These are phyloP conservation scores for Daldinia vernicosa DNA, from an alignment of 495 filamentous ascomycete genomes.

Conservation along the genomic window DNA sequence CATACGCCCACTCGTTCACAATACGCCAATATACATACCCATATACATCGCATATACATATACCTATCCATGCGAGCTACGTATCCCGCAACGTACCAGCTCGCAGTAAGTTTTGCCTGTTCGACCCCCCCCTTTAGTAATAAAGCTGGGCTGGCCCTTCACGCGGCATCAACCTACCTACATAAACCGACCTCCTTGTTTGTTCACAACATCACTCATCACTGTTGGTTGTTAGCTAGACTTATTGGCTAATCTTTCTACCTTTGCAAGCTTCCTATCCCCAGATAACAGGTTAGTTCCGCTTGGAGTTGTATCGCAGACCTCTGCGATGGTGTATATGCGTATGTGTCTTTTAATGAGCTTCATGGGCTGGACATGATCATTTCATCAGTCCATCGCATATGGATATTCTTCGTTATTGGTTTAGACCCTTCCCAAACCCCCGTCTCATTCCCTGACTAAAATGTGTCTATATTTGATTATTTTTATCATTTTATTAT, in stretches of 20 bases:
- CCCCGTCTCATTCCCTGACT: constrained; percentile 23
- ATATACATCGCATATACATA: constrained; percentile 13
- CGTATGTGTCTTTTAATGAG: constrained; percentile 23
- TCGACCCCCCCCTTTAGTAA: constrained; percentile 10
- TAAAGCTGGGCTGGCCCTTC: constrained; percentile 14
- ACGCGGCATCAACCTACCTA: constrained; percentile 11
- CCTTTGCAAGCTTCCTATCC: constrained; percentile 14
- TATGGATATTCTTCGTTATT: constrained; percentile 28
- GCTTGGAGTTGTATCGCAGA: constrained; percentile 11
- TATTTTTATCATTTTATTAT: constrained; percentile 16
- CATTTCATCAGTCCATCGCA: constrained; percentile 6
- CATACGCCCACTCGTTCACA: neutral
- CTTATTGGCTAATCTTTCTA: constrained; percentile 1
- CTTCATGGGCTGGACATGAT: constrained; percentile 15
- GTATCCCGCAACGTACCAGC: constrained; percentile 8
- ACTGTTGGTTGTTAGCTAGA: constrained; percentile 24
- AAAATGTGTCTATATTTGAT: constrained; percentile 26
- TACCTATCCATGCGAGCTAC: constrained; percentile 5
- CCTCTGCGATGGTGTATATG: constrained; percentile 1
- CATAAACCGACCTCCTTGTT: neutral
- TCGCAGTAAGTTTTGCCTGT: constrained; percentile 18
- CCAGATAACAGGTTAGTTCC: constrained; percentile 29
- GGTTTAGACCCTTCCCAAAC: constrained; percentile 20
- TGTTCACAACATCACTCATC: constrained; percentile 6
- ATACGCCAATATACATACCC: constrained; percentile 10